Evolutionary conservation across 805 yeast genomes (phyloP).

Genomic region (Saccharomycopsis sp.): DNA sequence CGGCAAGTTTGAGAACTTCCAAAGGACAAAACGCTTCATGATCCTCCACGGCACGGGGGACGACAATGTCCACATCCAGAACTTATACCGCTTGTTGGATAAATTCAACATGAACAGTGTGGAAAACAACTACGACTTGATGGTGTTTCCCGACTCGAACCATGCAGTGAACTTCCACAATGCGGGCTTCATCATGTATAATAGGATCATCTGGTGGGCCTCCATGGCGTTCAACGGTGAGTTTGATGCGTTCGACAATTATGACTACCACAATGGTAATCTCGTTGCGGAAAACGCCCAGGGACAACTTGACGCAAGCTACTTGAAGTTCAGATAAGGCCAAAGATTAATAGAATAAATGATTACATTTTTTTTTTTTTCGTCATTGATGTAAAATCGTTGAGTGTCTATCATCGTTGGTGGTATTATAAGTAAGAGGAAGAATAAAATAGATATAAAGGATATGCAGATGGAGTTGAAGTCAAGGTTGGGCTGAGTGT

Average conservation of each 20-base stretch:
- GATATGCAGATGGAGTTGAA: too few species aligned
- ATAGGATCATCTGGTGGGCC: conserved; percentile 59
- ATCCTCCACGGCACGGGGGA: conserved; percentile 80
- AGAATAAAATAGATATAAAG: too few species aligned
- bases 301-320: too few species aligned
- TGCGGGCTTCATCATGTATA: conserved; percentile 61
- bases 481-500: too few species aligned
- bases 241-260: conserved; percentile 27
- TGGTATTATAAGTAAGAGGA: too few species aligned
- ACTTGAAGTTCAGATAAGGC: too few species aligned
- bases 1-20: conserved; percentile 30
- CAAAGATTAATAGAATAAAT: too few species aligned
- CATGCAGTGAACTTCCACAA: conserved; percentile 67
- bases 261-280: conserved; percentile 17
- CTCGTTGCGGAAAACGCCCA: too few species aligned
- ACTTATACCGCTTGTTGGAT: conserved; percentile 54
- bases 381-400: too few species aligned
- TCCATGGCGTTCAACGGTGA: conserved; percentile 48
- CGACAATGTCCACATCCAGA: conserved; percentile 75
- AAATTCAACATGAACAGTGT: conserved; percentile 41
- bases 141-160: conserved; percentile 75
- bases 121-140: conserved; percentile 69
- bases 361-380: too few species aligned
- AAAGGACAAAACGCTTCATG: conserved; percentile 45
- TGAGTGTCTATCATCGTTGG: too few species aligned